Base-by-base conservation (phyloP, 371 early-diverging fungal species). In the Funneliformis caledonium region DNA sequence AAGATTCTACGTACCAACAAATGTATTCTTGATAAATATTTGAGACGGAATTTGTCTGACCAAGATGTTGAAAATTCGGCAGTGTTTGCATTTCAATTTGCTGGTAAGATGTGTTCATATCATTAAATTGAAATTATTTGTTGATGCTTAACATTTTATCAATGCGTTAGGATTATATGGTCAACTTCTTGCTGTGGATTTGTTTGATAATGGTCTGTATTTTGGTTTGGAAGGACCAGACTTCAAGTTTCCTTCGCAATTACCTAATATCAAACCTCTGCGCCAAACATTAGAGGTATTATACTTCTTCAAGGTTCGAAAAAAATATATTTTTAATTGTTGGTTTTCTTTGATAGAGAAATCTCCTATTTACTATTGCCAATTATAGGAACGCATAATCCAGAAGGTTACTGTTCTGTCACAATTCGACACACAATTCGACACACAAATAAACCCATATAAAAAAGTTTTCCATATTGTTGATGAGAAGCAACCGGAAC, bases 191-290 rank as follows among this genome's bases (percentile, higher is more conserved):
- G 69, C 50, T 19, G 47, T 80, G 2, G 80, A 80, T 72, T 37
- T 80, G 16, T 48, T 78, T 7, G 79, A 78, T 12, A 14, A 78
- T 26, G 69, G 79, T n/a, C 79, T 78, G 8, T 78, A 78, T 48
- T 78, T 78, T 65, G 48, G 67, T 16, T 72, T 80, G 19, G 80
- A 80, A 3, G 72, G 69, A 42, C 33, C 72, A 22, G 42, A 1
- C 2, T 80, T 72, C 22, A 33, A 61, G 48, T 72, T 80, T 80
- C 72, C 80, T 19, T 31, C 19, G 0, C 42, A 60, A 19, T 10
- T 75, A 59, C 19, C 16, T 14, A 75, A 42, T 61, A 75, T 75
- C 16, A 33, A 37, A 33, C 1, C 26, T 60, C 1, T 59, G 4
- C 9, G 76, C 22, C 74, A 59, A n/a, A 75, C 61, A 60, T 43